Evolutionary conservation across 768 basidiomycete genomes (phyloP).

Genomic region (Amanita molliuscula): DNA sequence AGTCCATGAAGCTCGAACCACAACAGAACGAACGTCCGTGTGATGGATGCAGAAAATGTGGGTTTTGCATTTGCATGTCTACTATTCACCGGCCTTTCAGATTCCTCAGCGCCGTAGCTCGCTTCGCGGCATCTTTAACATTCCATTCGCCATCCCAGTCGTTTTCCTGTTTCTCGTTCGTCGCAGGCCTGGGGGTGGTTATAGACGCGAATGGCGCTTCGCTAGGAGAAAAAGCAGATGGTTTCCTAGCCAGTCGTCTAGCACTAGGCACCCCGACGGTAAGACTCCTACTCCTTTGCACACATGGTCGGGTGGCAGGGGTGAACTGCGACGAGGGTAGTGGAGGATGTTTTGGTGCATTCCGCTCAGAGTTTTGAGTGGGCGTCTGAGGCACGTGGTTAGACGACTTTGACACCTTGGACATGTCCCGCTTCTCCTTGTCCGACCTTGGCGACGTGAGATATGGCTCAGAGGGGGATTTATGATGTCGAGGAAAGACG

Average conservation of each 20-base stretch:
- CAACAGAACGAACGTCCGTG: too few species aligned
- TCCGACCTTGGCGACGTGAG: background rate
- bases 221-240: background rate
- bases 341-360: background rate
- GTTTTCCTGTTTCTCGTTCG: background rate
- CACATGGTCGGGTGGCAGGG: background rate
- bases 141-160: constrained; percentile 3
- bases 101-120: constrained; percentile 1
- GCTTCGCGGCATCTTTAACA: constrained; percentile 1
- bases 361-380: background rate
- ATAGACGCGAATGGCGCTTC: background rate
- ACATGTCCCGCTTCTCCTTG: background rate
- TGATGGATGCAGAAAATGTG: too few species aligned
- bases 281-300: background rate
- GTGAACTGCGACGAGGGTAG: background rate
- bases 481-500: constrained; percentile 16
- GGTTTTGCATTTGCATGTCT: too few species aligned
- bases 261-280: background rate
- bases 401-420: background rate
- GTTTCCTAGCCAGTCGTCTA: background rate
- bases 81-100: background rate
- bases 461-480: background rate
- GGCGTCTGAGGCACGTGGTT: background rate
- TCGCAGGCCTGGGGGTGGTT: too few species aligned
- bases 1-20: too few species aligned